Base-by-base conservation (phyloP, 305 asterid species). In the Fraxinus xanthoxyloides region DNA sequence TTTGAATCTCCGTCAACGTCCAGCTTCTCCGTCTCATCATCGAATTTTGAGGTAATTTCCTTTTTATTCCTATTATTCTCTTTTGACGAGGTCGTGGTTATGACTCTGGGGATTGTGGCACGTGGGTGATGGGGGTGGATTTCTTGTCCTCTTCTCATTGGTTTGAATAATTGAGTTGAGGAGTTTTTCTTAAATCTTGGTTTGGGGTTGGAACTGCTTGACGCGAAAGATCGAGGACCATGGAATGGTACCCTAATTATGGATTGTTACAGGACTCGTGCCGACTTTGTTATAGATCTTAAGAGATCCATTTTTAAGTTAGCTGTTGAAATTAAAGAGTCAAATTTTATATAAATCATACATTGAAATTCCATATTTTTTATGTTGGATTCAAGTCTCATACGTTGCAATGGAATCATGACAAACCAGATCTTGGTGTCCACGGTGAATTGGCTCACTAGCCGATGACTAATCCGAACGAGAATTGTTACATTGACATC, bases 1-100 rank as follows among this genome's bases (percentile, higher is more conserved):
- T 78, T 80, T 92, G 82, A 94, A 92, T 86, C 97, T 94, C 91
- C 93, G 95, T 83, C 98, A 92, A 78, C 95, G 91, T 72, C 90
- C 92, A 83, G 88, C 92, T 38, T 94, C 97, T 72, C 95, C 97
- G 61, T 82, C 94, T 76, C 93, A 85, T 76, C 93, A 85, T 56
- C 92, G 97, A 75, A 86, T 88, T 78, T 91, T 92, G 87, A 94
- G 94, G 99, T 94, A 82, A 51, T 26, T 76, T 74, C 9, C 43
- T 70, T 83, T 54, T 72, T 0, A 36, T 9, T 13, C 34, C 10
- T 21, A 63, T 61, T 40, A 21, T 10, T 12, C 17, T 23, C 17
- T 2, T 54, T 21, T 19, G 13, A 3, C 21, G 38, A 69, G 13
- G 28, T 28, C 28, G 67, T 56, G 67, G 13, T 24, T 30, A 10